Base-by-base conservation (phyloP, 2,329 filamentous ascomycete genomes). In the Xylariaceae sp. region DNA sequence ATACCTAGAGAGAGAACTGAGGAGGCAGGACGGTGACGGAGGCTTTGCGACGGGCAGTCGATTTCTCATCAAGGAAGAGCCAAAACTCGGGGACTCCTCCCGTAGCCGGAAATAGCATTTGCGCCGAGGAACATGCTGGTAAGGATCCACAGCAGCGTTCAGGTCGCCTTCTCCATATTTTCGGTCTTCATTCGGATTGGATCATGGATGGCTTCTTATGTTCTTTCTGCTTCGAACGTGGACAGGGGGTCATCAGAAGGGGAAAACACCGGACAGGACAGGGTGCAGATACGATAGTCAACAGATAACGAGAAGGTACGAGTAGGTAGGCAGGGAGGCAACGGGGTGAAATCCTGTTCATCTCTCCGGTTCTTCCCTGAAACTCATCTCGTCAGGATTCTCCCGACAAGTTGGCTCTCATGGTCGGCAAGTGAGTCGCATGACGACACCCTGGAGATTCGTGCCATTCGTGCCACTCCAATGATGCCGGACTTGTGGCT, bases 211-310 rank as follows among this genome's bases (percentile, higher is more conserved):
- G 13, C 35, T 23, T 49, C 6, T 49, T 49, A 56, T 60, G 42
- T 57, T 62, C 57, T 67, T 60, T 56, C 60, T 59, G 67, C 69
- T 67, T 70, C 68, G 67, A 63, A 48, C 61, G 65, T 55, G 51
- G 60, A 62, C 62, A 52, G 51, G 57, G 65, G 68, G 66, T 50
- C 34, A 15, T 53, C 60, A 66, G 37, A 42, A 58, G 65, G 64
- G 63, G 68, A 58, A 57, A 62, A 62, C 58, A 45, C 39, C 49
- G 56, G 60, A 57, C 62, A 67, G 23, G 23, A 30, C 23, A 30
- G 23, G 23, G 23, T 30, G 4, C 23, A 30, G 23, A 30, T 18
- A 18, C 17, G 17, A 18, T 5, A 30, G 5, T 30, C 23, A 30
- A 30, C 23, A 30, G 23, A 30, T 30, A 30, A 30, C 17, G 17